Percentiles rank a stretch among this genome's conserved stretches.
Conservation (phyloP, 345 rosid genomes). For the Kandelia obovata region DNA sequence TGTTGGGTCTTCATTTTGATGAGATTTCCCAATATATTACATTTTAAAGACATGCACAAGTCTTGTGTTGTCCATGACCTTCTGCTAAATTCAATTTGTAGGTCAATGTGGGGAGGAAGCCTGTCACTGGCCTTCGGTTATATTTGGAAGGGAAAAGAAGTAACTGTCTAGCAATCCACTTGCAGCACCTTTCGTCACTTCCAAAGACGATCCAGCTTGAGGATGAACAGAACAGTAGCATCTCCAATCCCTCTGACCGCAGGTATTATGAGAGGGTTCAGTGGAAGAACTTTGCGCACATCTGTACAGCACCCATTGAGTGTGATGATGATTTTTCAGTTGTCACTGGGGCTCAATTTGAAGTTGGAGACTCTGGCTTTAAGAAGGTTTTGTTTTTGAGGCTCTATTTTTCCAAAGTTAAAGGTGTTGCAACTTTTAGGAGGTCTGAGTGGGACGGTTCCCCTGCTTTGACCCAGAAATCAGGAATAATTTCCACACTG, state of each 20-base stretch:
- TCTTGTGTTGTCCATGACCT: too few relatives aligned
- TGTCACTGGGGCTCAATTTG: slow-evolving; percentile 86
- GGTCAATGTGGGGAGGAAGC: slow-evolving; percentile 95
- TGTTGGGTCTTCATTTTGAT: not conserved
- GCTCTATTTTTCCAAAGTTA: slow-evolving; percentile 62
- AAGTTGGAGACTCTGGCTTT: slow-evolving; percentile 77
- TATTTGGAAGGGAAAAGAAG: slow-evolving; percentile 90
- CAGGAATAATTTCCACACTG: slow-evolving; percentile 78
- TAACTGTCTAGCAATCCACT: slow-evolving; percentile 76
- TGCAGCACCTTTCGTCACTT: slow-evolving; percentile 94
- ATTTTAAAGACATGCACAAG: too few relatives aligned
- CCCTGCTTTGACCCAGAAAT: slow-evolving; percentile 62
- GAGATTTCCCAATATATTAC: too few relatives aligned
- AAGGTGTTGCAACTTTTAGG: slow-evolving; percentile 50
- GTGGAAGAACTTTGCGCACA: slow-evolving; percentile 92
- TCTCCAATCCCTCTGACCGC: slow-evolving; percentile 47
- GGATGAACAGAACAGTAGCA: slow-evolving; percentile 47
- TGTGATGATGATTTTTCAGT: slow-evolving; percentile 72
- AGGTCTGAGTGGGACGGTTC: slow-evolving; percentile 86
- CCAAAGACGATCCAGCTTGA: slow-evolving; percentile 75
- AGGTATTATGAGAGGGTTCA: slow-evolving; percentile 84
- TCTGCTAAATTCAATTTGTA: slow-evolving; percentile 25
- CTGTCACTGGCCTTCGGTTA: slow-evolving; percentile 88
- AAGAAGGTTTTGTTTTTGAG: slow-evolving; percentile 76
- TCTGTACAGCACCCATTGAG: slow-evolving; percentile 89